phyloP scores from a whole-genome alignment of 768 basidiomycete species.

The Leucocoprinus leucothites region DNA sequence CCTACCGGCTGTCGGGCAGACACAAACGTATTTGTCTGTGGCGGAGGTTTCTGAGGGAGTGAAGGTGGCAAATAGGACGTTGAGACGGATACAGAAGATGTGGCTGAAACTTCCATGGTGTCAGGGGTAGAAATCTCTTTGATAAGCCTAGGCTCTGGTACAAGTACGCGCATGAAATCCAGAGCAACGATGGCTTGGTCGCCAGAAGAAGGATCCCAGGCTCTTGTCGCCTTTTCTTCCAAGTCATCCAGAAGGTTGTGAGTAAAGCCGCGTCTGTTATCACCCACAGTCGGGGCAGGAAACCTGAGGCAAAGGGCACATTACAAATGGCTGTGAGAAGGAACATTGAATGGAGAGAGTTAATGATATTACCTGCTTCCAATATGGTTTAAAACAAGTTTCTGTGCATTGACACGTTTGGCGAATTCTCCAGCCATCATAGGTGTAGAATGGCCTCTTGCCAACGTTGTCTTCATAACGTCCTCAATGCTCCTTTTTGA shows the following conservation, averaged over 20 bases:
- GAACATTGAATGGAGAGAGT: not conserved
- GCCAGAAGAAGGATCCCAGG: constrained; percentile 43
- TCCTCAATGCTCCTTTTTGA: constrained; percentile 39
- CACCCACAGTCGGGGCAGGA: constrained; percentile 38
- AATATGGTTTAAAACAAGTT: constrained; percentile 76
- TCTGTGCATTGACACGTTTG: constrained; percentile 51
- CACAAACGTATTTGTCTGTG: not conserved
- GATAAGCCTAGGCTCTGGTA: constrained; percentile 25
- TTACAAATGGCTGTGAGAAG: not conserved
- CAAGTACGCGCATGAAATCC: constrained; percentile 50
- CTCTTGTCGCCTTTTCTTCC: constrained; percentile 56
- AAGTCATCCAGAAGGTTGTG: constrained; percentile 55
- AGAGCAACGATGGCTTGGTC: constrained; percentile 49
- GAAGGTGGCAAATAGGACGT: not conserved
- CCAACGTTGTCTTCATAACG: constrained; percentile 48
- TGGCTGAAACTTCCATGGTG: not conserved
- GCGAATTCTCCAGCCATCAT: constrained; percentile 79
- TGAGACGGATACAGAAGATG: not conserved
- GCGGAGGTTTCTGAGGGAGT: not conserved
- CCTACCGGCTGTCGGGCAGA: not conserved
- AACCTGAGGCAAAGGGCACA: constrained; percentile 36
- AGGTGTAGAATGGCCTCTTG: constrained; percentile 77
- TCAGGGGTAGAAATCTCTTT: not conserved
- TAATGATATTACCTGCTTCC: constrained; percentile 50
- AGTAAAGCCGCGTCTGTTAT: constrained; percentile 30